Evolutionary conservation across 768 basidiomycete genomes (phyloP).

Genomic region (Gymnopilus junonius): DNA sequence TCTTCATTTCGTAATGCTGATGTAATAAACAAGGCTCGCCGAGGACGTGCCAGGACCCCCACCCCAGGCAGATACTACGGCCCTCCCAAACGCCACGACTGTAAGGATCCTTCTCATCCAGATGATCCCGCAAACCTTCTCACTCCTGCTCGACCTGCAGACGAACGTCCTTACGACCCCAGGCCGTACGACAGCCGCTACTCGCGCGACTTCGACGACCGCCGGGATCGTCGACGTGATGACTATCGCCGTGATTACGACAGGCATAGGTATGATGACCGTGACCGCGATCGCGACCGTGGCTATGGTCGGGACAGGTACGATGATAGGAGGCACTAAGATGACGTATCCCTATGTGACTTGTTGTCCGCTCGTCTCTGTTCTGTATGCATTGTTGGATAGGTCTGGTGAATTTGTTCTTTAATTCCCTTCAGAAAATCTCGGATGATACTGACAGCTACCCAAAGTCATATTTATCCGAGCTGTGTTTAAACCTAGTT

Average conservation of each 20-base stretch:
- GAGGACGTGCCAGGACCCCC: conserved; percentile 87
- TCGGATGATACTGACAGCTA: neutral
- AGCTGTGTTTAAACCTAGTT: neutral
- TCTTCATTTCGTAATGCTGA: conserved; percentile 9
- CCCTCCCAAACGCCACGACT: conserved; percentile 79
- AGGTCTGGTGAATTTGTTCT: neutral
- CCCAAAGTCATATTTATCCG: neutral
- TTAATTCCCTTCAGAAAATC: neutral
- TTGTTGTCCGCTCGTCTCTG: neutral
- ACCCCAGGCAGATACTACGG: conserved; percentile 97
- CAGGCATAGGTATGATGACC: conserved; percentile 46
- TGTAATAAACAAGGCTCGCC: conserved; percentile 66
- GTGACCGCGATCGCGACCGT: conserved; percentile 43
- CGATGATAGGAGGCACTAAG: conserved; percentile 41
- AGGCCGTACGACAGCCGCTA: conserved; percentile 92
- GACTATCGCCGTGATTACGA: conserved; percentile 45
- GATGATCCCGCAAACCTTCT: neutral
- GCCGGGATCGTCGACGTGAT: conserved; percentile 44
- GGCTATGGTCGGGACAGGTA: conserved; percentile 36
- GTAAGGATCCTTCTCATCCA: conserved; percentile 39
- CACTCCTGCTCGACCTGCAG: conserved; percentile 38
- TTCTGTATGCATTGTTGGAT: neutral
- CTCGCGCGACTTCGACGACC: conserved; percentile 64
- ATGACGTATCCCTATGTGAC: neutral
- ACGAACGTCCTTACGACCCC: conserved; percentile 89